Percentiles rank a stretch among this genome's conserved stretches.
phyloP scores from a whole-genome alignment of 768 basidiomycete genomes.

The Boletus insuetus region DNA sequence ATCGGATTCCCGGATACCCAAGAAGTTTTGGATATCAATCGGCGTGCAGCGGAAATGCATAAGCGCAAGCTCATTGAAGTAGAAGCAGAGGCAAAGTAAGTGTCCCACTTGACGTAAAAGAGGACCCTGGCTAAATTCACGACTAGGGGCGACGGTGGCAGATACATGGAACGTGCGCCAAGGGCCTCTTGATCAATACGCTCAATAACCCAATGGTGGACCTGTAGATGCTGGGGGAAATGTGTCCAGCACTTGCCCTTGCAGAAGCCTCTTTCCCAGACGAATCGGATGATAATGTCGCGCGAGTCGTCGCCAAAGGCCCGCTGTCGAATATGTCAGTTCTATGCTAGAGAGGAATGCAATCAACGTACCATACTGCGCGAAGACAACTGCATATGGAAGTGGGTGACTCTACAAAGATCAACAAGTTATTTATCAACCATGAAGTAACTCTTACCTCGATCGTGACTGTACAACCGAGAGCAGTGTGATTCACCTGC shows the following conservation, averaged over 20 bases:
- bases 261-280: conserved; percentile 46
- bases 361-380: conserved; percentile 48
- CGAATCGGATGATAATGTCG: conserved; percentile 60
- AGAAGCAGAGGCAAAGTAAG: conserved; percentile 57
- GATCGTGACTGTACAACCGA: conserved; percentile 19
- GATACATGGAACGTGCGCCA: conserved; percentile 24
- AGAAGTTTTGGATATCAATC: conserved; percentile 73
- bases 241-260: conserved; percentile 47
- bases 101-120: neutral
- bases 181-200: conserved; percentile 12
- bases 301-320: conserved; percentile 48
- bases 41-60: conserved; percentile 69
- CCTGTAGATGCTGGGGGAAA: conserved; percentile 36
- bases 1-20: conserved; percentile 91
- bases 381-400: conserved; percentile 50
- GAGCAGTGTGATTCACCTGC: conserved; percentile 24
- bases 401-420: conserved; percentile 50
- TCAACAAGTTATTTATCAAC: neutral
- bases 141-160: conserved; percentile 22
- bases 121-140: neutral
- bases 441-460: conserved; percentile 11
- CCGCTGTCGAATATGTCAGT: conserved; percentile 33
- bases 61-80: conserved; percentile 57
- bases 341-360: neutral
- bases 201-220: conserved; percentile 3